phyloP scores from a whole-genome alignment of 768 basidiomycete genomes.

The Lepiota brunneoincarnata region DNA sequence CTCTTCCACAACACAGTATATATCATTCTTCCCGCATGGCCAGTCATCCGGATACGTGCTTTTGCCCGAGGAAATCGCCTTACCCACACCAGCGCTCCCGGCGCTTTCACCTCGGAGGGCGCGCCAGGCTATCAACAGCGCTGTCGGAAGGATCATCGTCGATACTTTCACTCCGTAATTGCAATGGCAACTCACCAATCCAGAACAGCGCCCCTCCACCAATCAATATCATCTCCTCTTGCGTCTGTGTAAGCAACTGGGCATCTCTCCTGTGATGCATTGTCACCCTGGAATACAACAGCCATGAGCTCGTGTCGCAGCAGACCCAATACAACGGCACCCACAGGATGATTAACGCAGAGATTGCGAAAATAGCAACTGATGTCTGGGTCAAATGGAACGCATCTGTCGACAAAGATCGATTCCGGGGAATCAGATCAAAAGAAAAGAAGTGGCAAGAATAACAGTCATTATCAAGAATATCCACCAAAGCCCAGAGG shows the following conservation, averaged over 20 bases:
- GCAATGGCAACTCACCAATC: conserved; percentile 54
- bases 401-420: conserved; percentile 40
- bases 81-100: conserved; percentile 16
- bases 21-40: conserved; percentile 57
- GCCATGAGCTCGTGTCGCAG: not conserved
- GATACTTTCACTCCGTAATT: not conserved
- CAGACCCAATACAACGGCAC: conserved; percentile 20
- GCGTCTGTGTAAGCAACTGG: conserved; percentile 60
- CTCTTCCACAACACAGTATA: conserved; percentile 72
- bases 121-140: conserved; percentile 43
- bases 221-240: conserved; percentile 74
- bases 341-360: conserved; percentile 64
- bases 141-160: conserved; percentile 20
- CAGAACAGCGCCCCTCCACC: conserved; percentile 71
- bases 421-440: not conserved
- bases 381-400: conserved; percentile 72
- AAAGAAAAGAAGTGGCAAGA: not conserved
- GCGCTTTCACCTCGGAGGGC: conserved; percentile 29
- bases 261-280: conserved; percentile 66
- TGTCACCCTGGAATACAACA: conserved; percentile 45
- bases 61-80: conserved; percentile 17
- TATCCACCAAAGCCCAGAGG: no score
- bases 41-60: conserved; percentile 15
- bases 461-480: not conserved
- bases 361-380: conserved; percentile 66